A percentile compares a stretch with the other conserved stretches of the same genome.
These are phyloP conservation scores for Cladosporium sp. DNA, from an alignment of 2,329 filamentous ascomycete species.

Conservation along the genomic window DNA sequence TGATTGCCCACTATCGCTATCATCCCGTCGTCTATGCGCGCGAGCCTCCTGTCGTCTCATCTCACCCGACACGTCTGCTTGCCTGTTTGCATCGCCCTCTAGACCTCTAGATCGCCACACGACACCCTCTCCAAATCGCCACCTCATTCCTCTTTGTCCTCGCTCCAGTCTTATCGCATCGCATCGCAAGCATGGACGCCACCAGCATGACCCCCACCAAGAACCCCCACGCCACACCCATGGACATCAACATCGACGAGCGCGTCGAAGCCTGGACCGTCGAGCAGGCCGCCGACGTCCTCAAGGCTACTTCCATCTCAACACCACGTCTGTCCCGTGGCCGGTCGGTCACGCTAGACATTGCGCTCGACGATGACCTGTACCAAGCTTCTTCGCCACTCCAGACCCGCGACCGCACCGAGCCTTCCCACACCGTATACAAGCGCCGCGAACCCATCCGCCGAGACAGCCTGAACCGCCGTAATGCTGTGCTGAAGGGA, in stretches of 20 bases:
- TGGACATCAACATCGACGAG: slow-evolving; percentile 29
- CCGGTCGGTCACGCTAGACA: slow-evolving; percentile 65
- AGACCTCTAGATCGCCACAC: neutral
- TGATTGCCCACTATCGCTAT: slow-evolving; percentile 6
- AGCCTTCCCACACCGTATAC: slow-evolving; percentile 39
- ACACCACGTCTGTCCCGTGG: slow-evolving; percentile 44
- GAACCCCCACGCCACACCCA: slow-evolving; percentile 9
- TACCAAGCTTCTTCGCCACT: slow-evolving; percentile 28
- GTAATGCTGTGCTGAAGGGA: slow-evolving; percentile 79
- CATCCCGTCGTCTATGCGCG: slow-evolving; percentile 2
- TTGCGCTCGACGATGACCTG: slow-evolving; percentile 64
- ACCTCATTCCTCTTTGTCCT: neutral
- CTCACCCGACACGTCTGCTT: neutral
- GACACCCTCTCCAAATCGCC: neutral
- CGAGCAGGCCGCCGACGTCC: slow-evolving; percentile 45
- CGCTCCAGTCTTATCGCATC: neutral
- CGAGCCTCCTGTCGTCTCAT: neutral
- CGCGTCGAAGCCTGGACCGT: slow-evolving; percentile 50
- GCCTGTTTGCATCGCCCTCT: neutral
- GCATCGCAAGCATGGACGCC: slow-evolving; percentile 10
- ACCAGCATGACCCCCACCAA: slow-evolving; percentile 6
- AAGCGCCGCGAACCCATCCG: slow-evolving; percentile 57
- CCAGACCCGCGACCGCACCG: slow-evolving; percentile 27
- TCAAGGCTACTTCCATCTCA: slow-evolving; percentile 44
- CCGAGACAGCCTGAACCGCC: slow-evolving; percentile 63